Conservation (phyloP, 2,329 filamentous ascomycete species). For the Domatiomyces catenatus region DNA sequence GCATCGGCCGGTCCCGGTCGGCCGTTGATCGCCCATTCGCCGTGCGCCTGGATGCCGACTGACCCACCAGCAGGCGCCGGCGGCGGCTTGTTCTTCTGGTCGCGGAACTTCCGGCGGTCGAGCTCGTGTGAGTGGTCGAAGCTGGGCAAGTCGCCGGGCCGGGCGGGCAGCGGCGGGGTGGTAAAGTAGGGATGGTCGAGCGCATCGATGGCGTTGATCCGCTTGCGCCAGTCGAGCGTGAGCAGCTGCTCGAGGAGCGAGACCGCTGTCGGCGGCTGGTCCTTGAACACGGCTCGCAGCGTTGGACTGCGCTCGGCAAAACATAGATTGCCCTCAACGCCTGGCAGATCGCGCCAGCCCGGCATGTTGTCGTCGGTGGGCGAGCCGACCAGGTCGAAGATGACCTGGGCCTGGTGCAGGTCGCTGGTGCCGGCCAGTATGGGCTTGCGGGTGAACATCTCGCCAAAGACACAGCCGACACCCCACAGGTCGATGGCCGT, state of each 20-base stretch:
- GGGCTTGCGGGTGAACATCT: constrained; percentile 89
- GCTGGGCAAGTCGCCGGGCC: constrained; percentile 69
- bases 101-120: constrained; percentile 81
- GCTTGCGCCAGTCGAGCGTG: constrained; percentile 71
- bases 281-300: constrained; percentile 57
- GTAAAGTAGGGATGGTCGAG: constrained; percentile 85
- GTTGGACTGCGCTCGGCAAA: constrained; percentile 49
- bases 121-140: constrained; percentile 95
- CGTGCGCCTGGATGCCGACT: constrained; percentile 56
- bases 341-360: constrained; percentile 68
- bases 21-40: constrained; percentile 36
- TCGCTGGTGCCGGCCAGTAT: constrained; percentile 86
- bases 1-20: constrained; percentile 22
- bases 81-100: constrained; percentile 67
- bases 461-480: constrained; percentile 95
- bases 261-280: constrained; percentile 57
- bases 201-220: constrained; percentile 88
- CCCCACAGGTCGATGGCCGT: constrained; percentile 97
- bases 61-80: constrained; percentile 85
- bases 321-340: constrained; percentile 55
- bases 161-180: constrained; percentile 59
- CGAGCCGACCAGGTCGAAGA: constrained; percentile 82
- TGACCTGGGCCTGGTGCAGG: constrained; percentile 74
- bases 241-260: constrained; percentile 69
- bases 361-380: constrained; percentile 88